Conservation (phyloP, 2,329 filamentous ascomycete species). For the Xylogone sp. region DNA sequence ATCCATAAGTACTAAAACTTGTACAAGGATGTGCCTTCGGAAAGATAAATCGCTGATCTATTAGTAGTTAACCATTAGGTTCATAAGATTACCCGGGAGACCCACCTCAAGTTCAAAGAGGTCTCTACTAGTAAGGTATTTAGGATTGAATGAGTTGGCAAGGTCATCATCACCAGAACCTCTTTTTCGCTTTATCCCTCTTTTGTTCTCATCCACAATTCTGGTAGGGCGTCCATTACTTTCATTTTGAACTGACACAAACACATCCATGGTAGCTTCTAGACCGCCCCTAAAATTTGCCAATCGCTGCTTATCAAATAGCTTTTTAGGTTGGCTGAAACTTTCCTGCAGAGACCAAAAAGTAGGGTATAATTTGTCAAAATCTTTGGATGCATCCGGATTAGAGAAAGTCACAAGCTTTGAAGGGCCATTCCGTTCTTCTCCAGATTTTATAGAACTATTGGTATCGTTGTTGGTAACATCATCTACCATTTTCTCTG, state of each 20-base stretch:
- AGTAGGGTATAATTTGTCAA: conserved; percentile 76
- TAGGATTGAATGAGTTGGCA: conserved; percentile 84
- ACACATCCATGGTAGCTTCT: conserved; percentile 64
- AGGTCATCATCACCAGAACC: conserved; percentile 57
- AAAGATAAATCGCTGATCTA: conserved; percentile 93
- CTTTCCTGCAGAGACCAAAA: conserved; percentile 93
- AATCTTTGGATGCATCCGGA: conserved; percentile 53
- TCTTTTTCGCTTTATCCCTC: conserved; percentile 67
- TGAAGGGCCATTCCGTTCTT: conserved; percentile 27
- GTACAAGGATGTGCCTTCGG: conserved; percentile 87
- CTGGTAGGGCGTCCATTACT: conserved; percentile 47
- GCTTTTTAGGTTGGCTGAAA: conserved; percentile 82
- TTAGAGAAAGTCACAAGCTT: conserved; percentile 41
- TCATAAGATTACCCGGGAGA: conserved; percentile 8
- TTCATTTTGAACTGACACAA: conserved; percentile 61
- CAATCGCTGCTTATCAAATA: conserved; percentile 73
- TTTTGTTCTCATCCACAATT: conserved; percentile 58
- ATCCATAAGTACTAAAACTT: conserved; percentile 90
- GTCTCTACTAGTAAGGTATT: conserved; percentile 96
- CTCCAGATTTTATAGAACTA: conserved; percentile 15
- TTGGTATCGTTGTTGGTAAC: conserved; percentile 39
- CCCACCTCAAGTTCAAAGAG: conserved; percentile 89
- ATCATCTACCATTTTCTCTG: conserved; percentile 38
- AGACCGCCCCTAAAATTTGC: conserved; percentile 59
- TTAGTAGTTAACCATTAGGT: conserved; percentile 19